phyloP scores from a whole-genome alignment of 306 rosid genomes.

The Sicyos edulis region DNA sequence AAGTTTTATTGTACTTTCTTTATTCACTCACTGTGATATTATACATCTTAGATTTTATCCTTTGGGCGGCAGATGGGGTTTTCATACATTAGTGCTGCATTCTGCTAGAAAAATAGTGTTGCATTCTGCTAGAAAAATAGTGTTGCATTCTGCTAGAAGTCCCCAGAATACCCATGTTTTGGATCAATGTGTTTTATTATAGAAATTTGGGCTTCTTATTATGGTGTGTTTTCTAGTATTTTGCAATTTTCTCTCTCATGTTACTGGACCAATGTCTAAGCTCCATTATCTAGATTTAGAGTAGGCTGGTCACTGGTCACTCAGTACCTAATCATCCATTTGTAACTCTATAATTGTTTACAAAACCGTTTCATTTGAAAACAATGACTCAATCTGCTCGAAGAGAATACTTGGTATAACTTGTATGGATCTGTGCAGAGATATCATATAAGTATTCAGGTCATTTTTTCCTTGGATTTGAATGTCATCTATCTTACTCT shows the following conservation, averaged over 20 bases:
- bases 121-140: background rate
- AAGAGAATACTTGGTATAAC: background rate
- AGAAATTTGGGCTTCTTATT: background rate
- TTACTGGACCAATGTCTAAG: background rate
- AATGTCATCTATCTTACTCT: background rate
- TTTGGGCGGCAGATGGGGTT: background rate
- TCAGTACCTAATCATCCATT: background rate
- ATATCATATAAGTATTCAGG: background rate
- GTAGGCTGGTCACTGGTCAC: background rate
- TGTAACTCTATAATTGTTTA: background rate
- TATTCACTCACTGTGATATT: no score
- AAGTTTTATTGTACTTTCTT: no score
- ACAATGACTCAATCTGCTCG: background rate
- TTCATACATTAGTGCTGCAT: background rate
- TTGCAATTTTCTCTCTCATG: background rate
- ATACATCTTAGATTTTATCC: no score
- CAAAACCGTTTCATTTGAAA: background rate
- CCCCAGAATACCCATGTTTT: background rate
- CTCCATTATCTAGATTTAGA: background rate
- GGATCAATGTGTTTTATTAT: background rate
- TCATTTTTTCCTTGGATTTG: background rate
- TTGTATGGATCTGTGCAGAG: background rate
- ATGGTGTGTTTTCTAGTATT: background rate
- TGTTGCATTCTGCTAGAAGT: background rate
- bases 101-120: background rate